These are phyloP conservation scores for Aspergillus sojae DNA, from an alignment of 2,329 filamentous ascomycete species.

Conservation along the genomic window DNA sequence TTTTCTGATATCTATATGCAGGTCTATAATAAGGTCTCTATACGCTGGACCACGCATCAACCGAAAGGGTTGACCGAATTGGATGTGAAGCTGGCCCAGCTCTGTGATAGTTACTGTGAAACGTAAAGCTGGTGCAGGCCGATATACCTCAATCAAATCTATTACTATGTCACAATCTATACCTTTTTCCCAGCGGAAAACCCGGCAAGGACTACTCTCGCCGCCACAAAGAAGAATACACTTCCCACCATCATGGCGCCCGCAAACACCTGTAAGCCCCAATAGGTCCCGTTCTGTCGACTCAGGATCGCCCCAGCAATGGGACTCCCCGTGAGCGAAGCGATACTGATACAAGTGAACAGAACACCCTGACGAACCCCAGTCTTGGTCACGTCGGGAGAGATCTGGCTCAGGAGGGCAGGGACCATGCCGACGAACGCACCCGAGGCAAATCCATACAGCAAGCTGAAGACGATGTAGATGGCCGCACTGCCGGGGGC, in stretches of 20 bases:
- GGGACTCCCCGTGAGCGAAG: slow-evolving; percentile 66
- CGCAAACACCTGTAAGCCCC: slow-evolving; percentile 68
- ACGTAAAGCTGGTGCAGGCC: neutral
- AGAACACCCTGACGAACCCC: slow-evolving; percentile 66
- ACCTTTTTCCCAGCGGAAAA: neutral
- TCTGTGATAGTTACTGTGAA: neutral
- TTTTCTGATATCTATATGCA: neutral
- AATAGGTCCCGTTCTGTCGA: slow-evolving; percentile 55
- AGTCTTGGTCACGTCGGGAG: slow-evolving; percentile 64
- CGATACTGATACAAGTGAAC: slow-evolving; percentile 64
- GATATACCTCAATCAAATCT: neutral
- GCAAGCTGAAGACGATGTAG: slow-evolving; percentile 63
- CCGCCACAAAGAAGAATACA: slow-evolving; percentile 38
- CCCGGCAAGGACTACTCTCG: slow-evolving; percentile 5
- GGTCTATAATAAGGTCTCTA: neutral
- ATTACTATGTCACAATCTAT: neutral
- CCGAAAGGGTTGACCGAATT: neutral
- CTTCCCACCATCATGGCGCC: slow-evolving; percentile 52
- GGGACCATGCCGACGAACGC: slow-evolving; percentile 65
- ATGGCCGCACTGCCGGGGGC: slow-evolving; percentile 52
- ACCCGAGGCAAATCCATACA: slow-evolving; percentile 70
- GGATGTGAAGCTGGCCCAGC: neutral
- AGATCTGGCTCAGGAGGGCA: slow-evolving; percentile 69
- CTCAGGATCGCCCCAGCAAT: slow-evolving; percentile 64
- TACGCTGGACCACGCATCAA: neutral